Base-by-base conservation (phyloP, 2,329 filamentous ascomycete genomes). In the Aspergillus nomiae region DNA sequence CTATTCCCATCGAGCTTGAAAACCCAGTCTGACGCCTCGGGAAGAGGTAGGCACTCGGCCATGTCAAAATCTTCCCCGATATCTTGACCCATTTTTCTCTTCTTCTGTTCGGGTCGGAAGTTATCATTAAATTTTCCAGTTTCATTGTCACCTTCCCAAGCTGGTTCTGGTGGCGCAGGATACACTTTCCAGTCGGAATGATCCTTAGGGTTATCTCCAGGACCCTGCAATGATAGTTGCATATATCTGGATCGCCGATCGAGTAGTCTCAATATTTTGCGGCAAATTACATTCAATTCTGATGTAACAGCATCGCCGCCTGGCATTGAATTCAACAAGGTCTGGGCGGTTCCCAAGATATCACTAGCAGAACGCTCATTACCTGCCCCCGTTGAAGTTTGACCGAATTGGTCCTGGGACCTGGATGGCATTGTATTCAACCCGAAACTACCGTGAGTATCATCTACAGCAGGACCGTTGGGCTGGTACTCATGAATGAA, bases 61-160 rank as follows among this genome's bases (percentile, higher is more conserved):
- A 97, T 86, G 64, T 92, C 85, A 74, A 99, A 99, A 75, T 98
- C 94, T 73, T 94, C 92, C 12, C 95, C 95, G 71, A 98, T 92
- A 73, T 96, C 88, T 69, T 94, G 87, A 3, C 94, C 94, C 69
- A 92, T 91, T 77, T 97, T 98, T 70, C 94, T 87, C 68, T 80
- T 89, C 72, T 87, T 89, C 10, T 82, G 79, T 30, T 82, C 80
- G 55, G 81, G 76, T 63, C 84, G 86, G 3, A 78, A 74, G 64
- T 69, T 61, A 59, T 75, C 71, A 62, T 75, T 65, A 59, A 68
- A 60, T 68, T 72, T 71, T 56, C 74, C 69, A 50, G 73, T 63
- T 67, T 82, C 80, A 62, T 83, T 84, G 41, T 85, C 85, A 64
- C 87, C 87, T 63, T 89, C 85, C 94, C 95, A 98, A 2, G 92